Evolutionary conservation across 2,329 filamentous ascomycete species (phyloP).

Genomic region (Colletotrichum sp.): DNA sequence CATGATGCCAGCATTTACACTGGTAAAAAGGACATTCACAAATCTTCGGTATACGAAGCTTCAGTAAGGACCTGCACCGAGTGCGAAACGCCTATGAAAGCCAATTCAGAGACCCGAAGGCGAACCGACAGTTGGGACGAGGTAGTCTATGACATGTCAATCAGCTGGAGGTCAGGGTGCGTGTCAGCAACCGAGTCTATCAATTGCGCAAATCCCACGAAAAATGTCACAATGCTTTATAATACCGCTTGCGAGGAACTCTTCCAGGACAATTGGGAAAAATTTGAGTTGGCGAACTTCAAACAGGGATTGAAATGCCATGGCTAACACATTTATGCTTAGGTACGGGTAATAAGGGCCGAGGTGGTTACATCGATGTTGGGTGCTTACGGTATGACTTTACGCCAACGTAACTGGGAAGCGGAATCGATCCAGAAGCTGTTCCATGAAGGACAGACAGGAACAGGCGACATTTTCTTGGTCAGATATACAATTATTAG

Average conservation of each 20-base stretch:
- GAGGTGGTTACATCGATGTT: neutral
- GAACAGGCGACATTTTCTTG: neutral
- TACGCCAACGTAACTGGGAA: neutral
- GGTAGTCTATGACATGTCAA: neutral
- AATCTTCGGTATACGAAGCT: neutral
- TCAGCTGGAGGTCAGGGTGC: neutral
- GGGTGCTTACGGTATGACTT: neutral
- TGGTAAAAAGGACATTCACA: neutral
- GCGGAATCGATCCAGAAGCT: accelerated
- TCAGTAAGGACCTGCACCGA: neutral
- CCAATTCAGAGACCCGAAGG: neutral
- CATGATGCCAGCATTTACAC: neutral
- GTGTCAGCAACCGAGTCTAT: neutral
- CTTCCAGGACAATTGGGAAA: neutral
- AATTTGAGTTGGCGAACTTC: neutral
- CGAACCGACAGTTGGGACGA: neutral
- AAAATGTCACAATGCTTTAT: neutral
- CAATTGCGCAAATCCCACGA: neutral
- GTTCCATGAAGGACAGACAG: accelerated
- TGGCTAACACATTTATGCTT: accelerated
- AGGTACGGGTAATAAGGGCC: neutral
- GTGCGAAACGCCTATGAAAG: neutral
- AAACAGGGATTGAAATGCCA: accelerated
- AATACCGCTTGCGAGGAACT: neutral
- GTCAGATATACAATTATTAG: accelerated